phyloP scores from a whole-genome alignment of 768 basidiomycete genomes.

The Exidia glandulosa region DNA sequence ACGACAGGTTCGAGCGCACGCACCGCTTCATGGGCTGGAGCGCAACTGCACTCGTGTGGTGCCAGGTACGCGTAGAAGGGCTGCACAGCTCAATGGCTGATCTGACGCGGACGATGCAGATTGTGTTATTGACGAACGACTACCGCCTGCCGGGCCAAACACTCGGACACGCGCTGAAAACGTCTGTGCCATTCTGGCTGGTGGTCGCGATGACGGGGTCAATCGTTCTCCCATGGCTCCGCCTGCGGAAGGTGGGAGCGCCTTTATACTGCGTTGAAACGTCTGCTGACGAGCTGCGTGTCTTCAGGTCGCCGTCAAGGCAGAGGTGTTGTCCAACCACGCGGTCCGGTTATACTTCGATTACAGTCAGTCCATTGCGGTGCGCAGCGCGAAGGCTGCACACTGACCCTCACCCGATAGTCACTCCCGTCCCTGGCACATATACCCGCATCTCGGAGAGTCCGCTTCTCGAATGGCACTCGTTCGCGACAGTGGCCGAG shows the following conservation, averaged over 20 bases:
- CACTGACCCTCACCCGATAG: conserved; percentile 12
- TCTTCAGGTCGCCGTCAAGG: conserved; percentile 29
- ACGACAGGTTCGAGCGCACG: conserved; percentile 43
- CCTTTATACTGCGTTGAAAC: background rate
- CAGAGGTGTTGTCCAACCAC: conserved; percentile 43
- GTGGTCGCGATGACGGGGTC: conserved; percentile 42
- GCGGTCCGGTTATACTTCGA: conserved; percentile 50
- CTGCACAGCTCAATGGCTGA: conserved; percentile 17
- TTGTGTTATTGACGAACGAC: conserved; percentile 42
- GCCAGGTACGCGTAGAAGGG: conserved; percentile 28
- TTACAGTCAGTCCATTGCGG: conserved; percentile 29
- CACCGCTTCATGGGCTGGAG: conserved; percentile 52
- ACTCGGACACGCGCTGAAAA: conserved; percentile 33
- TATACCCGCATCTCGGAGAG: conserved; percentile 31
- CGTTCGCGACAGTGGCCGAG: conserved; percentile 43
- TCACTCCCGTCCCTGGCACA: conserved; percentile 34
- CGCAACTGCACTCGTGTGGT: conserved; percentile 41
- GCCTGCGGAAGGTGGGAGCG: conserved; percentile 33
- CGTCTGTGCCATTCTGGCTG: conserved; percentile 44
- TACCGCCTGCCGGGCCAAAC: conserved; percentile 27
- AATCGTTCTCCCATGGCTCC: conserved; percentile 49
- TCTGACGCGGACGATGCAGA: conserved; percentile 20
- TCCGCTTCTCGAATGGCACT: conserved; percentile 48
- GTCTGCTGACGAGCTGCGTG: background rate
- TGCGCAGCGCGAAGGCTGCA: background rate